phyloP scores from a whole-genome alignment of 2,329 filamentous ascomycete genomes.

The Aspergillus pseudonomiae region DNA sequence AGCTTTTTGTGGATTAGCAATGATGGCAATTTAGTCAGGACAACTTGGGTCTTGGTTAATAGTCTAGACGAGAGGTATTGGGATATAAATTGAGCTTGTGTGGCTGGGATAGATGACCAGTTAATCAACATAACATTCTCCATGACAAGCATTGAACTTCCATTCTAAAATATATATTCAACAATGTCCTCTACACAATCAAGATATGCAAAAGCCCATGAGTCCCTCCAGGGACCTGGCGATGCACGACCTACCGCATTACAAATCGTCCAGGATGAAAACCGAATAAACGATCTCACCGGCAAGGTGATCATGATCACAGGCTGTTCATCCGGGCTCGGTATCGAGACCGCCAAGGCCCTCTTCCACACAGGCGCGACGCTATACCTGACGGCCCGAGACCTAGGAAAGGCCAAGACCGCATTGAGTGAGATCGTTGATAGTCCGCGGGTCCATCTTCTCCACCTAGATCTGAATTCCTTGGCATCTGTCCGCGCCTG shows the following conservation, averaged over 20 bases:
- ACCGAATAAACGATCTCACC: conserved; percentile 16
- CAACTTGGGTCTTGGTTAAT: not conserved
- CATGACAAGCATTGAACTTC: not conserved
- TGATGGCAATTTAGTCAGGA: not conserved
- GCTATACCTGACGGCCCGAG: conserved; percentile 40
- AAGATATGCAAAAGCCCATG: not conserved
- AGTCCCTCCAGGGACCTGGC: conserved; percentile 14
- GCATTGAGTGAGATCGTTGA: conserved; percentile 25
- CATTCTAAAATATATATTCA: not conserved
- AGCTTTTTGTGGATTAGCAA: not conserved
- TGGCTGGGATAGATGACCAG: not conserved
- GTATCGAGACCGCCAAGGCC: conserved; percentile 47
- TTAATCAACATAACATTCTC: not conserved
- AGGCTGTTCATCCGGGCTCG: conserved; percentile 40
- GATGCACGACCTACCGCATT: conserved; percentile 29
- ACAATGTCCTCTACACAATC: not conserved
- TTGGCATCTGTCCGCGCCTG: conserved; percentile 1
- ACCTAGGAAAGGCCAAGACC: conserved; percentile 36
- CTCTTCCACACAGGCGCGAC: conserved; percentile 41
- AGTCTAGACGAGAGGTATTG: not conserved
- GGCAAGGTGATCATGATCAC: conserved; percentile 20
- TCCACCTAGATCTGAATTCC: conserved; percentile 20
- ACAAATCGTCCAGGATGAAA: conserved; percentile 42
- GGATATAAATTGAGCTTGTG: not conserved
- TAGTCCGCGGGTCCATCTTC: conserved; percentile 10